Base-by-base conservation (phyloP, 306 rosid genomes). In the Vachellia collinsii region DNA sequence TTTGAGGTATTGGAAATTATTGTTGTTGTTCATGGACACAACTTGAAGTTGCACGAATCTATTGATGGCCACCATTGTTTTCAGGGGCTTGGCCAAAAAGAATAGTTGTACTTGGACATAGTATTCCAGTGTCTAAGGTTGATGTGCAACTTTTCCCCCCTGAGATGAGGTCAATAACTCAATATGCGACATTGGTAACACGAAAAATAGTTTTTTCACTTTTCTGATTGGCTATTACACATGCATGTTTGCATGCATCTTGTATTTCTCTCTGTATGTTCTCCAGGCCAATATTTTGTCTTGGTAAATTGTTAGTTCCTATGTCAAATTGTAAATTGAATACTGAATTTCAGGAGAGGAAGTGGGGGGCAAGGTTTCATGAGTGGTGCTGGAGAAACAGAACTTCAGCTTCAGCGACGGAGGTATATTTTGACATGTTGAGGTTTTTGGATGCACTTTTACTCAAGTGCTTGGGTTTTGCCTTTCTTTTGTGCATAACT, bases 381-480 rank as follows among this genome's bases (percentile, higher is more conserved):
- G 56, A 90, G 99, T 77, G 98, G 99, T 82, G 94, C 98, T n/a
- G 98, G 98, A 90, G 98, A 95, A 88, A 93, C 97, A 69, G 98
- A 95, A 84, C 97, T 93, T 85, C 97, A 95, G 77, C 99, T 95
- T 84, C 98, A 95, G 82, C 88, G 97, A 41, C 87, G 93, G 84
- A 95, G 99, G 99, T 95, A 85, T 50, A 59, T 58, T 41, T n/a
- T 65, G 36, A 13, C 51, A 75, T 77, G 48, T 77, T 71, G 16
- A 74, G 71, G 68, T 80, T 81, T 84, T 72, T 47, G 70, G 77
- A 56, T 79, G 64, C 38, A 51, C 71, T 66, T 56, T 59, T 82
- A 64, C 54, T 61, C 43, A 20, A 67, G 69, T 22, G 12, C 80
- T 83, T 80, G 19, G 39, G 65, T 77, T 77, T 25, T 80, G 43